These are phyloP conservation scores for Lepraria neglecta DNA, from an alignment of 495 filamentous ascomycete genomes.

Conservation along the genomic window DNA sequence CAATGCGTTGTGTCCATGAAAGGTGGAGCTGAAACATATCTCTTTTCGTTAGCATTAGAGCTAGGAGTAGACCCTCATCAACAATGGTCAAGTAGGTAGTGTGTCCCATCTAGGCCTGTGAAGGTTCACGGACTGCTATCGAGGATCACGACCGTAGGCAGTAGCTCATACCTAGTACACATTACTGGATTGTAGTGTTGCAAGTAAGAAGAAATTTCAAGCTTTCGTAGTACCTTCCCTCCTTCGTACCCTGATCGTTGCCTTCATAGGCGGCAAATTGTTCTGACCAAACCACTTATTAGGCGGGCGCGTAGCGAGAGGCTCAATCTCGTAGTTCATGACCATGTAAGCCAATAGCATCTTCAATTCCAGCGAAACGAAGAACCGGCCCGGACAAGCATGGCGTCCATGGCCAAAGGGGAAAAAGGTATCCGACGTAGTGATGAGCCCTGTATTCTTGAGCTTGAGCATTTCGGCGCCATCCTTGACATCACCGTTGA, in stretches of 20 bases:
- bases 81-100: too few species aligned
- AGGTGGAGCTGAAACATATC: too few species aligned
- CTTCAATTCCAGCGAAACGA: conserved; percentile 30
- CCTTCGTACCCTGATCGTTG: conserved; percentile 14
- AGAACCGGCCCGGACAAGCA: conserved; percentile 22
- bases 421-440: conserved; percentile 17
- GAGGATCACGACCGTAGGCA: too few species aligned
- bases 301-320: conserved; percentile 9
- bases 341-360: conserved; percentile 32
- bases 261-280: conserved; percentile 12
- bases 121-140: too few species aligned
- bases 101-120: too few species aligned
- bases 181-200: too few species aligned
- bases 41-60: too few species aligned
- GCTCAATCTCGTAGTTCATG: conserved; percentile 30
- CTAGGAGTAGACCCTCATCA: too few species aligned
- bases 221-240: conserved; percentile 9
- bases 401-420: conserved; percentile 19
- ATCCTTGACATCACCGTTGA: background rate
- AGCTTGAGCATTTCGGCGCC: background rate
- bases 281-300: conserved; percentile 8
- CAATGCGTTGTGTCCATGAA: too few species aligned
- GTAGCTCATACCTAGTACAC: too few species aligned
- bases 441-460: conserved; percentile 4
- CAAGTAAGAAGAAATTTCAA: background rate